These are phyloP conservation scores for Globisporangium mamillatum DNA, from an alignment of 352 stramenopile species.

Conservation along the genomic window DNA sequence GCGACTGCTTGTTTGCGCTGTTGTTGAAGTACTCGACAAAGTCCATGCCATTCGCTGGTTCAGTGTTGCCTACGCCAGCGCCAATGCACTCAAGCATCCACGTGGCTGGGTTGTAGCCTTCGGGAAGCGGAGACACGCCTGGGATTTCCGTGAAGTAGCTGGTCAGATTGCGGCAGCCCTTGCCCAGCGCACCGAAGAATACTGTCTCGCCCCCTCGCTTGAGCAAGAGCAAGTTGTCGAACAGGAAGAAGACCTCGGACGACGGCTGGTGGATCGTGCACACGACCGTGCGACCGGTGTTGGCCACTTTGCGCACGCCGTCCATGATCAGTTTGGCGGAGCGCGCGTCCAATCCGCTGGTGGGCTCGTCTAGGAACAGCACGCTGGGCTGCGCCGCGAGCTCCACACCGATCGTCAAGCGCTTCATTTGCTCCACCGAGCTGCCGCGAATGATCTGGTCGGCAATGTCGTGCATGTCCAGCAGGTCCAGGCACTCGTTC, in stretches of 20 bases:
- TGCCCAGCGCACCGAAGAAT: conserved; percentile 23
- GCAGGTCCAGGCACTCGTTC: conserved; percentile 74
- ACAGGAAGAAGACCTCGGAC: conserved; percentile 87
- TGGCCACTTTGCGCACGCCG: conserved; percentile 84
- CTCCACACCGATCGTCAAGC: conserved; percentile 87
- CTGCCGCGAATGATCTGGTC: conserved; percentile 62
- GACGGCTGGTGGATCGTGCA: conserved; percentile 94
- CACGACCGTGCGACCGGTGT: conserved; percentile 72
- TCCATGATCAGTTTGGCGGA: conserved; percentile 87
- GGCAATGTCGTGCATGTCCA: conserved; percentile 50
- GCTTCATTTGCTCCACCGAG: conserved; percentile 64
- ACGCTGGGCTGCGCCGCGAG: conserved; percentile 85
- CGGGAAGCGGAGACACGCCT: neutral
- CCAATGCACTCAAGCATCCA: conserved; percentile 26
- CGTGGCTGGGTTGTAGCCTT: conserved; percentile 40
- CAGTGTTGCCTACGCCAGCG: conserved; percentile 18
- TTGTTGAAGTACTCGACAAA: neutral
- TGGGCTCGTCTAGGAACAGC: conserved; percentile 90
- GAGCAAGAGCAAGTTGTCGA: conserved; percentile 82
- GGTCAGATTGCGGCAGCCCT: neutral
- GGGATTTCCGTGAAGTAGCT: neutral
- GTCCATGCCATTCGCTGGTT: neutral
- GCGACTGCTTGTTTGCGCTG: neutral
- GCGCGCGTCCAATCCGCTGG: conserved; percentile 85
- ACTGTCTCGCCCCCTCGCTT: conserved; percentile 32